Base-by-base conservation (phyloP, 257 asterid species). In the Solanum lycopersicoides region DNA sequence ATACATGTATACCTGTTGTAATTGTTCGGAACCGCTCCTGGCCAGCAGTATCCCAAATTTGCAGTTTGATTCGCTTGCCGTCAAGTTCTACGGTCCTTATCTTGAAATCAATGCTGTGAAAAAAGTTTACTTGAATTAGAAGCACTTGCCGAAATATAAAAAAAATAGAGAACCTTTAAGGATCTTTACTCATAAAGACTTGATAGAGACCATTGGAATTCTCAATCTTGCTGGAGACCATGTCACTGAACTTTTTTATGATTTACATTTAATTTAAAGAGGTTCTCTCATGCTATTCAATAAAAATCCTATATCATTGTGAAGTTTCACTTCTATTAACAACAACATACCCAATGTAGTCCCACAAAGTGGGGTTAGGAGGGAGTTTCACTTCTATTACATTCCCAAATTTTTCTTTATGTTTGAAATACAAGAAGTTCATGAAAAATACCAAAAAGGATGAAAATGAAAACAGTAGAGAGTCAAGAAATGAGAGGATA, bases 1-100 rank as follows among this genome's bases (percentile, higher is more conserved):
- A 30, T 45, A 45, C 66, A 79, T 45, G 84, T 37, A 10, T 79
- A 45, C 84, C 84, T 45, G 83, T 74, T 74, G 82, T 74, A 74
- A 74, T 74, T 12, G 82, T 74, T 74, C 82, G 82, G 53, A 76
- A 76, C 83, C 87, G 83, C 87, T 85, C 87, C 50, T 85, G 87
- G 5, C 87, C 87, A 71, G 87, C 87, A 68, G 87, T 85, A 45
- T 85, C 87, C 87, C 87, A 86, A 25, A 86, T 86, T 86, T 86
- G 87, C 71, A 86, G 66, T 77, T 86, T 86, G 45, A 86, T 86
- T 23, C 87, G 87, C 3, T 86, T 86, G 42, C 82, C 82, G 0
- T 74, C 82, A 74, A 74, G 82, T 39, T 74, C 53, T 74, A 74
- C n/a, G 0, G 82, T 74, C 53, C 53, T 74, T 74, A 74, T 74